These are phyloP conservation scores for Russula virescens DNA, from an alignment of 768 basidiomycete species.

Conservation along the genomic window DNA sequence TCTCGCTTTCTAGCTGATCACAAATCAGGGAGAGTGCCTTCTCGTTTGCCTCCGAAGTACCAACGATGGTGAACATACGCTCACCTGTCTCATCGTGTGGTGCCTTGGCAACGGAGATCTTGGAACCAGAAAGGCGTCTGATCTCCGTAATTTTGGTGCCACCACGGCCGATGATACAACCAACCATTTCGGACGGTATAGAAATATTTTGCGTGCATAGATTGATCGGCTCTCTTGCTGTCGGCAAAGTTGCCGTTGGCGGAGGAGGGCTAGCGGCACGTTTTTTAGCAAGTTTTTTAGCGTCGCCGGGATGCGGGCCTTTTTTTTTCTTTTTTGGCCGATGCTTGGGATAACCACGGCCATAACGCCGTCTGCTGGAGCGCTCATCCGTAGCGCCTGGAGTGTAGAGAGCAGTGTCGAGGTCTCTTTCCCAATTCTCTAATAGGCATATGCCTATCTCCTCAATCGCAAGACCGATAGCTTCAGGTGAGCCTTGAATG, in stretches of 20 bases:
- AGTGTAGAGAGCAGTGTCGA: constrained; percentile 93
- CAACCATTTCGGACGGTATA: constrained; percentile 99
- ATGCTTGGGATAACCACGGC: constrained; percentile 53
- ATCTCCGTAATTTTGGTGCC: constrained; percentile 99
- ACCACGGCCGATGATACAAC: constrained; percentile 91
- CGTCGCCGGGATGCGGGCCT: too few relatives aligned
- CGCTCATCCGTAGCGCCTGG: constrained; percentile 82
- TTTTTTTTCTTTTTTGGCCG: too few relatives aligned
- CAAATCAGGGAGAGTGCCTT: constrained; percentile 96
- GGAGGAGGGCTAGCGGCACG: constrained; percentile 46
- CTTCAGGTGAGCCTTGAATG: constrained; percentile 88
- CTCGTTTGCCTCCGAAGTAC: constrained; percentile 94
- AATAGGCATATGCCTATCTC: constrained; percentile 94
- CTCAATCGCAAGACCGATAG: constrained; percentile 88
- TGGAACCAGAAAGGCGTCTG: constrained; percentile 92
- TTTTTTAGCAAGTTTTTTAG: constrained; percentile 42
- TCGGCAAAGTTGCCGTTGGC: too few relatives aligned
- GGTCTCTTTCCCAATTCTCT: constrained; percentile 94
- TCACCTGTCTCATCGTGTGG: constrained; percentile 99
- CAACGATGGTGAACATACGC: constrained; percentile 98
- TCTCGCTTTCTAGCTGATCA: constrained; percentile 94
- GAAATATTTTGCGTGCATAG: constrained; percentile 98
- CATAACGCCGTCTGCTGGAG: constrained; percentile 42
- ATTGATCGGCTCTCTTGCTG: constrained; percentile 52
- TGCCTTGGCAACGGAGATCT: constrained; percentile 97